Base-by-base conservation (phyloP, 257 asterid species). In the Paulownia fortunei region DNA sequence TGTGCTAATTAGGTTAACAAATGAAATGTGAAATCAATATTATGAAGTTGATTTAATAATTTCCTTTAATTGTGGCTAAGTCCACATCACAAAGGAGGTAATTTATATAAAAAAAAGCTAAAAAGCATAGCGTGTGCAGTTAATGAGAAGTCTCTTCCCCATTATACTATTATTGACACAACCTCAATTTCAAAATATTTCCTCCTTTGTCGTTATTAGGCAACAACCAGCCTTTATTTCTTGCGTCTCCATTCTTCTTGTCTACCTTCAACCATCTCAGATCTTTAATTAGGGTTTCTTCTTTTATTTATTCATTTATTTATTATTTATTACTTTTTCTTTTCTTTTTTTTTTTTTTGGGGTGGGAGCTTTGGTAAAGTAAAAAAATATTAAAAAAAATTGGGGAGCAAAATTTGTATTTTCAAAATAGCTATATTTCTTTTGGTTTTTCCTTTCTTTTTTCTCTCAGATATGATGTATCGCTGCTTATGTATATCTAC, bases 161-260 rank as follows among this genome's bases (percentile, higher is more conserved):
- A 37, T 52, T 55, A 19, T 55, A 51, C 19, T 16, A 37, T 15
- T 56, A 56, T n/a, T 16, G 68, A 54, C 52, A 72, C 4, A 23
- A 16, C 19, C 6, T 15, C 16, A 13, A 0, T 19, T 26, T 0
- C 19, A 16, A 39, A 23, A 5, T 6, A 4, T 24, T 16, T 41
- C 39, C 51, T 73, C 27, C 4, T 79, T 81, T 87, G 91, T 79
- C 79, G 72, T 16, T 81, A 81, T 41, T 64, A 79, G 89, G 86
- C 84, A 26, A 32, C 76, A 44, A 71, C 18, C 0, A 55, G 41
- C 30, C 52, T 30, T 26, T 39, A 63, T 16, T 2, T 47, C 37
- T 56, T 72, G 59, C 44, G 54, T 18, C 11, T n/a, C 18, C 63
- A 4, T 56, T 54, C 37, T 16, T 49, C 58, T 68, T 66, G 46